Evolutionary conservation across 148 eudicot species (phyloP).

Genomic region (Rheum nobile): DNA sequence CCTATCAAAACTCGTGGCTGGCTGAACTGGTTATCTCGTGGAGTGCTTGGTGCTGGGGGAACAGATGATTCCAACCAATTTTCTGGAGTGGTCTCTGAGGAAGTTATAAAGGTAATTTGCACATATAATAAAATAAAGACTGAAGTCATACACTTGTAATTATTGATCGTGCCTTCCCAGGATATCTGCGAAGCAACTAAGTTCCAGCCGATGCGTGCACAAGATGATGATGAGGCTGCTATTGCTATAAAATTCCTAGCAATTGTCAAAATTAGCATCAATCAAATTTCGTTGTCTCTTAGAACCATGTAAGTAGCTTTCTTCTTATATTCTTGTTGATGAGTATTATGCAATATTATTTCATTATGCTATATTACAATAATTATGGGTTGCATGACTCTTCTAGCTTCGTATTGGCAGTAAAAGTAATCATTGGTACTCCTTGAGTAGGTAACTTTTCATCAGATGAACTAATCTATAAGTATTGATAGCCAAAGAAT

Average conservation of each 20-base stretch:
- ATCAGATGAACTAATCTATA: background rate
- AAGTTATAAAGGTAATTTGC: slow-evolving; percentile 65
- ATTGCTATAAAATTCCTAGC: slow-evolving; percentile 31
- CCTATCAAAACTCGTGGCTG: slow-evolving; percentile 76
- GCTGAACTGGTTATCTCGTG: slow-evolving; percentile 95
- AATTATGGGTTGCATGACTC: background rate
- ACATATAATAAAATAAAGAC: background rate
- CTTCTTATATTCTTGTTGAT: background rate
- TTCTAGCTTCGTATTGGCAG: background rate
- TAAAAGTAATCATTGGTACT: background rate
- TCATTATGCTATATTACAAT: background rate
- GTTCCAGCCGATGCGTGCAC: slow-evolving; percentile 50
- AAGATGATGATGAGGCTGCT: slow-evolving; percentile 23
- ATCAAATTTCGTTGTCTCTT: slow-evolving; percentile 39
- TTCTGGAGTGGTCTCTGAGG: slow-evolving; percentile 96
- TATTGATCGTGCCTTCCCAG: slow-evolving; percentile 25
- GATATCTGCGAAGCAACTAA: slow-evolving; percentile 96
- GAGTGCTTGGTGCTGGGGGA: slow-evolving; percentile 98
- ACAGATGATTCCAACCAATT: slow-evolving; percentile 91
- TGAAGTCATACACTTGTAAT: background rate
- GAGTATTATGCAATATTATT: background rate
- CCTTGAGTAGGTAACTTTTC: background rate
- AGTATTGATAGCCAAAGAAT: background rate
- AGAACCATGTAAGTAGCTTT: slow-evolving; percentile 45
- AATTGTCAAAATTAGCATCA: slow-evolving; percentile 45